These are phyloP conservation scores for Xylariaceae sp. DNA, from an alignment of 2,329 filamentous ascomycete genomes.

Conservation along the genomic window DNA sequence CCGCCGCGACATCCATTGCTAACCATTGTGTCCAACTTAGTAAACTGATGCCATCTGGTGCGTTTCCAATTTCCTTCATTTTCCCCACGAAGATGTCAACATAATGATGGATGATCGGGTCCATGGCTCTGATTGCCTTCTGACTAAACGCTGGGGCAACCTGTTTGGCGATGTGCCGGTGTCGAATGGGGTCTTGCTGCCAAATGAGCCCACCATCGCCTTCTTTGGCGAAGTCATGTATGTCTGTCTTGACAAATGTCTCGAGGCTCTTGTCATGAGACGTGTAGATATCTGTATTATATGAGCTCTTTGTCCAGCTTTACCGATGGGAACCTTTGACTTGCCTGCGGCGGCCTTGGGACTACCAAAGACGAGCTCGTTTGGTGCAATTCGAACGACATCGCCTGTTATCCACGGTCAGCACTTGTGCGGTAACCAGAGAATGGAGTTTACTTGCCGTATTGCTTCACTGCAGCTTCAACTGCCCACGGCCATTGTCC, in stretches of 20 bases:
- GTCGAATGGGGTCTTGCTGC: slow-evolving; percentile 16
- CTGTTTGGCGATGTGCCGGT: slow-evolving; percentile 15
- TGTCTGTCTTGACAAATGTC: slow-evolving; percentile 10
- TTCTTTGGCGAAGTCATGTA: slow-evolving; percentile 8
- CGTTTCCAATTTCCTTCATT: slow-evolving; percentile 7
- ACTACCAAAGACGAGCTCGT: slow-evolving; percentile 13
- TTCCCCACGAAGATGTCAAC: slow-evolving; percentile 13
- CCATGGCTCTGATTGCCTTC: slow-evolving; percentile 11
- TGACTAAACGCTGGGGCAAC: slow-evolving; percentile 19
- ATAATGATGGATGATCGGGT: slow-evolving; percentile 12
- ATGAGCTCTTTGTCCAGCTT: background rate
- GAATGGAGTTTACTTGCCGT: slow-evolving; percentile 7
- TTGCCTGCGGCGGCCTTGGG: slow-evolving; percentile 6
- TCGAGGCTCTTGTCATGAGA: slow-evolving; percentile 7
- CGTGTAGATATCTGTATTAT: slow-evolving; percentile 8
- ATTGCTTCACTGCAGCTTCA: slow-evolving; percentile 9
- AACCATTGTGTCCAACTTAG: slow-evolving; percentile 14
- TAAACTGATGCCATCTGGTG: slow-evolving; percentile 4
- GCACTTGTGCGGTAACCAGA: background rate
- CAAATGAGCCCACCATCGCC: slow-evolving; percentile 13
- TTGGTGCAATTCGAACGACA: slow-evolving; percentile 16
- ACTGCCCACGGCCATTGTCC: slow-evolving; percentile 13
- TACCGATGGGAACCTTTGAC: no score
- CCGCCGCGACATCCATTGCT: slow-evolving; percentile 12
- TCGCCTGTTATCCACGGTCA: slow-evolving; percentile 6